Evolutionary conservation across 75 land plant genomes (phyloP), one percentile per base, ranked within the genome.

Genomic region (Selaginella moellendorffii): DNA sequence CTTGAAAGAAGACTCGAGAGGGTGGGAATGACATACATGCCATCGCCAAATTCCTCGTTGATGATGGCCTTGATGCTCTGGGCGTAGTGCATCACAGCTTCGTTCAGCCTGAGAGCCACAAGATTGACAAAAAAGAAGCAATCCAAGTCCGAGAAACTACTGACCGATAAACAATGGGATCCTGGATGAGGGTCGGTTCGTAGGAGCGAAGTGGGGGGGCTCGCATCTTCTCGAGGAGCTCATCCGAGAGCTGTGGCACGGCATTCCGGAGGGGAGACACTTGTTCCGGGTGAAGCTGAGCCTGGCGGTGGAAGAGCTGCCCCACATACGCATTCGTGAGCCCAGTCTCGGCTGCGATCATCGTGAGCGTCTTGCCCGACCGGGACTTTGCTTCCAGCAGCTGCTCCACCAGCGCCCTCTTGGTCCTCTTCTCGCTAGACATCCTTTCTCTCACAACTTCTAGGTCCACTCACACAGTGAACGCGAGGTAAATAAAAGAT

Each of bases 11-110:
- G n/a, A n/a, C n/a, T n/a, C n/a, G n/a, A n/a, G n/a, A n/a, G n/a
- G n/a, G n/a, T n/a, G n/a, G n/a, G n/a, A n/a, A n/a, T n/a, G n/a
- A 64, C 97, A 75, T 79, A 91, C 97, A 91, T 91, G 66, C 97
- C 97, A 72, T 91, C 97, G 1, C 97, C 97, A 72, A 87, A 84
- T 5, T 90, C 97, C 73, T 90, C 97, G 54, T 90, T 90, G 80
- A 90, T 80, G 65, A 90, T 79, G 22, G 81, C 88, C 79, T 88
- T 91, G 31, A 91, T 87, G 78, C 88, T 85, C 69, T 91, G 88
- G 0, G 83, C 97, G 66, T 82, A 88, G 70, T 91, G 97, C 89
- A 83, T 79, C 20, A 85, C 70, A 0, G 89, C 97, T 66, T 91
- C 97, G 69, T 83, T 79, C 62, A 91, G 66, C 63, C 97, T 91